Percentiles rank a stretch among this genome's conserved stretches.
phyloP scores from a whole-genome alignment of 805 yeast species.

The Lipomyces sp. region DNA sequence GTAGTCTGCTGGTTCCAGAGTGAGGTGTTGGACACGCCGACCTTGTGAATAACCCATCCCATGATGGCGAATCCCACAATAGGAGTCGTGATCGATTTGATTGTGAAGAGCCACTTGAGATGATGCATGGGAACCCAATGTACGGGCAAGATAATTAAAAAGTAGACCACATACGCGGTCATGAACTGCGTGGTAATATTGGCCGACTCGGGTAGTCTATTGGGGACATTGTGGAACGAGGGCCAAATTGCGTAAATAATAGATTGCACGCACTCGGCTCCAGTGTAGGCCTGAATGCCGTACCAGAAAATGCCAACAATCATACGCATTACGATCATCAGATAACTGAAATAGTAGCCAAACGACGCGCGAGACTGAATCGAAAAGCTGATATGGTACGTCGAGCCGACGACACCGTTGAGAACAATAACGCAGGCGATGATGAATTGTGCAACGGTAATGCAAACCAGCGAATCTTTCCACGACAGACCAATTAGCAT shows the following conservation, averaged over 20 bases:
- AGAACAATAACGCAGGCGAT: slow-evolving; percentile 70
- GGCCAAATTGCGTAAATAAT: slow-evolving; percentile 80
- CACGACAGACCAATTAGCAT: slow-evolving; percentile 36
- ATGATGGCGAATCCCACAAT: slow-evolving; percentile 82
- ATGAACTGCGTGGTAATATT: slow-evolving; percentile 55
- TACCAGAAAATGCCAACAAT: slow-evolving; percentile 84
- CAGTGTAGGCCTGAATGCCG: slow-evolving; percentile 82
- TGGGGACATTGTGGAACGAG: slow-evolving; percentile 44
- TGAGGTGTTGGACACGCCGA: slow-evolving; percentile 58
- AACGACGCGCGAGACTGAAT: slow-evolving; percentile 79
- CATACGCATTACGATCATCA: slow-evolving; percentile 71
- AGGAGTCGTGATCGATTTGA: slow-evolving; percentile 78
- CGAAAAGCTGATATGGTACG: slow-evolving; percentile 84
- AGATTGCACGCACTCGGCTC: slow-evolving; percentile 77
- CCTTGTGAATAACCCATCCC: slow-evolving; percentile 74
- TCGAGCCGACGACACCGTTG: slow-evolving; percentile 78
- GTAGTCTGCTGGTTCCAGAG: slow-evolving; percentile 16
- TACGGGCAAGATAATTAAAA: slow-evolving; percentile 79
- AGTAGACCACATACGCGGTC: slow-evolving; percentile 77
- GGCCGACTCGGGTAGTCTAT: slow-evolving; percentile 46
- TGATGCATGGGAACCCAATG: slow-evolving; percentile 82
- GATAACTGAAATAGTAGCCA: slow-evolving; percentile 92
- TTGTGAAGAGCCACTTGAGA: slow-evolving; percentile 81
- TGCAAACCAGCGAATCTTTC: slow-evolving; percentile 26
- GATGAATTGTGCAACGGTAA: slow-evolving; percentile 45